Evolutionary conservation across 495 filamentous ascomycete genomes (phyloP).

Genomic region (Lepraria neglecta): DNA sequence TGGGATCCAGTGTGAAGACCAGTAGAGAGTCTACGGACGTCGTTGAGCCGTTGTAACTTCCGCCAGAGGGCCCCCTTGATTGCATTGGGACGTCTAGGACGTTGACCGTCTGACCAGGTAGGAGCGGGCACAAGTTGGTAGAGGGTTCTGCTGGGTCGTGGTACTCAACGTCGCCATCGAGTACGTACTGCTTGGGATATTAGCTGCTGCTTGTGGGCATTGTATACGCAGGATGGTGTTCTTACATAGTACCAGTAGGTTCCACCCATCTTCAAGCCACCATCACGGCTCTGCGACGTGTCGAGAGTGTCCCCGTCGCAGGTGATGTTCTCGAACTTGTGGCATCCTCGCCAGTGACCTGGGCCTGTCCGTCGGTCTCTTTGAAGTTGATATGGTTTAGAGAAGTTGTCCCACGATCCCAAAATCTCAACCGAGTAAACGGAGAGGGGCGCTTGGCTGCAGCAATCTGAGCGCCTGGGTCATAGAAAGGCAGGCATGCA

Average conservation of each 20-base stretch:
- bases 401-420: conserved; percentile 93
- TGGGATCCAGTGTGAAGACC: conserved; percentile 69
- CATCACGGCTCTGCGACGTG: conserved; percentile 53
- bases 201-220: conserved; percentile 13
- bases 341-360: conserved; percentile 77
- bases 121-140: conserved; percentile 74
- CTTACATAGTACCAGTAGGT: conserved; percentile 92
- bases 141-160: conserved; percentile 63
- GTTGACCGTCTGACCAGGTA: conserved; percentile 82
- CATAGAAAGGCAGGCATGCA: neutral
- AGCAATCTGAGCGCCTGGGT: conserved; percentile 21
- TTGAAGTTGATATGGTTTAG: conserved; percentile 67
- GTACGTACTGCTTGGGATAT: conserved; percentile 55
- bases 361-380: conserved; percentile 61
- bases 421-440: conserved; percentile 69
- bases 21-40: conserved; percentile 38
- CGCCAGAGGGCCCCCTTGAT: conserved; percentile 41
- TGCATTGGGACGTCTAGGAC: conserved; percentile 73
- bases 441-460: conserved; percentile 60
- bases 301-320: conserved; percentile 63
- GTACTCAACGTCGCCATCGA: conserved; percentile 67
- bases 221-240: no score
- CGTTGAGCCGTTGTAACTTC: conserved; percentile 34
- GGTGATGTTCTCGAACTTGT: conserved; percentile 75
- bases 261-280: conserved; percentile 84